phyloP scores from a whole-genome alignment of 2,329 filamentous ascomycete species.

The Orbilia oligospora region DNA sequence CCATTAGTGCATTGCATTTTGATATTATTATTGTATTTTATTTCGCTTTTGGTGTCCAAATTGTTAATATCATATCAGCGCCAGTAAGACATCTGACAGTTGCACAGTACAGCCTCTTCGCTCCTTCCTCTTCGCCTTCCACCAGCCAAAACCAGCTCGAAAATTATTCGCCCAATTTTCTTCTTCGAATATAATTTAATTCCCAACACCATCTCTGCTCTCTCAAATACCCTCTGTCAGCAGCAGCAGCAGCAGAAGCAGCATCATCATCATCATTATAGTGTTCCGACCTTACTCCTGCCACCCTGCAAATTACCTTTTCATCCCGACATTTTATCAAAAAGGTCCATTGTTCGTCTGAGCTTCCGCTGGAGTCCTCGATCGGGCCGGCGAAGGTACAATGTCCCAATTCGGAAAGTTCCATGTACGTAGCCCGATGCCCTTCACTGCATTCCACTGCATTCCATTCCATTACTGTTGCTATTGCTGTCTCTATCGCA shows the following conservation, averaged over 20 bases:
- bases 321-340: background rate
- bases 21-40: background rate
- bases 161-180: constrained; percentile 31
- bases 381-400: constrained; percentile 42
- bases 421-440: constrained; percentile 68
- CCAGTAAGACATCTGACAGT: constrained; percentile 24
- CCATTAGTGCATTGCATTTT: constrained; percentile 1
- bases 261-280: too few species aligned
- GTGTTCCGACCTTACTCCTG: background rate
- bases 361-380: constrained; percentile 24
- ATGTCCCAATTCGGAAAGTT: constrained; percentile 73
- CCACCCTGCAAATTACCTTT: background rate
- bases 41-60: background rate
- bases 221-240: background rate
- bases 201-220: constrained; percentile 13
- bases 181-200: background rate
- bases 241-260: background rate
- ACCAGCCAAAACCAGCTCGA: constrained; percentile 32
- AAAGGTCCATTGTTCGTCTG: constrained; percentile 2
- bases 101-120: constrained; percentile 12
- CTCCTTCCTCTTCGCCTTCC: constrained; percentile 34
- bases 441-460: constrained; percentile 16
- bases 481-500: background rate
- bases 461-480: background rate
- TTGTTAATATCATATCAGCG: background rate